These are phyloP conservation scores for Starmerella apicola DNA, from an alignment of 805 yeast genomes.

Conservation along the genomic window DNA sequence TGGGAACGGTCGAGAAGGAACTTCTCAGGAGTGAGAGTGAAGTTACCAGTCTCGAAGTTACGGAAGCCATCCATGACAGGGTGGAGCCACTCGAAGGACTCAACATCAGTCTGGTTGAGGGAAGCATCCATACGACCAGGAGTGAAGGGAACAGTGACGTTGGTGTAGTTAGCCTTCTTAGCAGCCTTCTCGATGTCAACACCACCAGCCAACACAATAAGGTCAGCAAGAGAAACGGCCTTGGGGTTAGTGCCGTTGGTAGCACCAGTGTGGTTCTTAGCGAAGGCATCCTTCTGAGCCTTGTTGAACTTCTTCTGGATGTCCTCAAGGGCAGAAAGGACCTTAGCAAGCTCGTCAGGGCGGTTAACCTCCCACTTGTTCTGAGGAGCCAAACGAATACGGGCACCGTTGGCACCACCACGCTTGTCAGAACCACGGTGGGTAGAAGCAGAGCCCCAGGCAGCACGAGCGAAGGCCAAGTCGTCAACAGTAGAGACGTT, in stretches of 20 bases:
- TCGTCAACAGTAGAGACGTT: conserved; percentile 2
- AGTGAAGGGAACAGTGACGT: conserved; percentile 15
- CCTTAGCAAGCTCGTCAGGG: conserved; percentile 15
- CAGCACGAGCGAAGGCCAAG: conserved; percentile 15
- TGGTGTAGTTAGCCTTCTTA: conserved; percentile 7
- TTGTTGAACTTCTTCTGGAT: conserved; percentile 11
- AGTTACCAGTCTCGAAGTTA: conserved; percentile 14
- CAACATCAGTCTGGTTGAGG: conserved; percentile 12
- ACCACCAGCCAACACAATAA: conserved; percentile 15
- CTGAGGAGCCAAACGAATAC: conserved; percentile 15
- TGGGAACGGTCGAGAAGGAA: conserved; percentile 18
- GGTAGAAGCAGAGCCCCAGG: conserved; percentile 18
- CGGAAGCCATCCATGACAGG: conserved; percentile 19
- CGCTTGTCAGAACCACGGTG: conserved; percentile 17
- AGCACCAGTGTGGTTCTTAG: not conserved
- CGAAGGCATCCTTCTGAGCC: conserved; percentile 1
- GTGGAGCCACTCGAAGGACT: conserved; percentile 15
- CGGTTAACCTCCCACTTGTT: conserved; percentile 19
- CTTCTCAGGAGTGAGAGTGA: conserved; percentile 11
- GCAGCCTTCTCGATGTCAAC: conserved; percentile 17
- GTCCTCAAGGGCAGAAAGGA: conserved; percentile 7
- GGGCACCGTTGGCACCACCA: conserved; percentile 20
- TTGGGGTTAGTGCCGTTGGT: not conserved
- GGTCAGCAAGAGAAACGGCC: conserved; percentile 16
- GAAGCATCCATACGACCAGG: conserved; percentile 18